A percentile compares a stretch with the other conserved stretches of the same genome.
phyloP scores from a whole-genome alignment of 1,284 basidiomycete genomes.

The Tylopilus orsonianus region DNA sequence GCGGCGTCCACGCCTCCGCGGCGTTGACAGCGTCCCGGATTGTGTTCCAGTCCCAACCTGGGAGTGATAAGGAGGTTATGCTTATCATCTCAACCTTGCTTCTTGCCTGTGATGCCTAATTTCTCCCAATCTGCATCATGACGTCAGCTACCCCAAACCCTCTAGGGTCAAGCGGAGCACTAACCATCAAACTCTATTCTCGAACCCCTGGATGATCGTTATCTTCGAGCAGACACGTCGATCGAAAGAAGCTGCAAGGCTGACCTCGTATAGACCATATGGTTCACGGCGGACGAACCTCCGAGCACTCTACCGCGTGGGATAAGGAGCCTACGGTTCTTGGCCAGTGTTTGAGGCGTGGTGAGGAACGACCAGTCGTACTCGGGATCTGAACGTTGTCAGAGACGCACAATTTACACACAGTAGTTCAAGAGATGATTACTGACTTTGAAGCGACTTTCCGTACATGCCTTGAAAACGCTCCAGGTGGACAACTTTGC shows the following conservation, averaged over 20 bases:
- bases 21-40: slow-evolving; percentile 17
- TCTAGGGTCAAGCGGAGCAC: background rate
- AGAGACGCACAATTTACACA: background rate
- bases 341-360: slow-evolving; percentile 8
- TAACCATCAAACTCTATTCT: slow-evolving; percentile 15
- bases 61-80: background rate
- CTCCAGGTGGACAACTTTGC: background rate
- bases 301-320: slow-evolving; percentile 14
- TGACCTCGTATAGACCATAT: slow-evolving; percentile 14
- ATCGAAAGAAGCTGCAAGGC: background rate
- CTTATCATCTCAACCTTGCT: background rate
- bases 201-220: slow-evolving; percentile 11
- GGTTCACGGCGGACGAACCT: slow-evolving; percentile 14
- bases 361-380: slow-evolving; percentile 21
- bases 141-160: background rate
- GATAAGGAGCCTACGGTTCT: slow-evolving; percentile 10
- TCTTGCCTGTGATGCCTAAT: slow-evolving; percentile 19
- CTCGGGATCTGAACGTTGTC: slow-evolving; percentile 13
- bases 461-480: slow-evolving; percentile 14
- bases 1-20: slow-evolving; percentile 19
- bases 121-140: slow-evolving; percentile 16
- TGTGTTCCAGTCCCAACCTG: slow-evolving; percentile 18
- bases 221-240: background rate
- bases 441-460: slow-evolving; percentile 15
- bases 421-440: too few relatives aligned